Evolutionary conservation across 2,329 filamentous ascomycete species (phyloP).

Genomic region (Penicillium sp.): DNA sequence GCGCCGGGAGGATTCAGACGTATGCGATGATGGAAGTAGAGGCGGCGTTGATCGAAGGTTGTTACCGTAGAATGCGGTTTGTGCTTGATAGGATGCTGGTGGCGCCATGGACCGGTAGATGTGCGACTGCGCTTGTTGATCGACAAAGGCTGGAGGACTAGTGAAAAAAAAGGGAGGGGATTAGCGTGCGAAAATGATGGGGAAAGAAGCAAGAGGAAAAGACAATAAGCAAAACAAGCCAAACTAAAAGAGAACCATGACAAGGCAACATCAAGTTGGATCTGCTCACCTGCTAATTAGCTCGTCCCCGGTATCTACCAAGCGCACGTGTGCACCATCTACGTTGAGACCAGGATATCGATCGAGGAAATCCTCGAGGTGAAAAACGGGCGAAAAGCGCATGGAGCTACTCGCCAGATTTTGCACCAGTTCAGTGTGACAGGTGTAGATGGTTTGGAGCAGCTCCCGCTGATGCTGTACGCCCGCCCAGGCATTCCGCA

Average conservation of each 20-base stretch:
- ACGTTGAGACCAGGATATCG: constrained; percentile 67
- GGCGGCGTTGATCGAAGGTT: constrained; percentile 5
- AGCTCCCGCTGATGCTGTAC: constrained; percentile 76
- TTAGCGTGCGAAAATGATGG: neutral
- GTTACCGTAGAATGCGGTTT: constrained; percentile 10
- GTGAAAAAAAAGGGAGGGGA: constrained; percentile 1
- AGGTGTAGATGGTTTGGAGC: constrained; percentile 68
- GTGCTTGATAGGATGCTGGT: constrained; percentile 10
- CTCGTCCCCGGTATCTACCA: constrained; percentile 61
- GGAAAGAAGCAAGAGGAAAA: too few relatives aligned
- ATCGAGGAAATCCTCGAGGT: constrained; percentile 83
- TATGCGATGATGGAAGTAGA: constrained; percentile 7
- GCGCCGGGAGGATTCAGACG: constrained; percentile 8
- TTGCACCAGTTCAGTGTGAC: constrained; percentile 75
- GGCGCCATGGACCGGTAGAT: constrained; percentile 15
- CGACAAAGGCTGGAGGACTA: constrained; percentile 8
- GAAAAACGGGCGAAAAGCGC: constrained; percentile 72
- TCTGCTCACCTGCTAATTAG: constrained; percentile 11
- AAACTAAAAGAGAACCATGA: neutral
- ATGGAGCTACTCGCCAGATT: constrained; percentile 61
- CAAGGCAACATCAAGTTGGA: too few relatives aligned
- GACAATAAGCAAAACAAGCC: neutral
- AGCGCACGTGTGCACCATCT: constrained; percentile 67
- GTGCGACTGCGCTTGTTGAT: constrained; percentile 18
- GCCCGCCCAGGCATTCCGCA: constrained; percentile 69